Base-by-base conservation (phyloP, 1,284 basidiomycete genomes). In the Phellinidium pouzarii region DNA sequence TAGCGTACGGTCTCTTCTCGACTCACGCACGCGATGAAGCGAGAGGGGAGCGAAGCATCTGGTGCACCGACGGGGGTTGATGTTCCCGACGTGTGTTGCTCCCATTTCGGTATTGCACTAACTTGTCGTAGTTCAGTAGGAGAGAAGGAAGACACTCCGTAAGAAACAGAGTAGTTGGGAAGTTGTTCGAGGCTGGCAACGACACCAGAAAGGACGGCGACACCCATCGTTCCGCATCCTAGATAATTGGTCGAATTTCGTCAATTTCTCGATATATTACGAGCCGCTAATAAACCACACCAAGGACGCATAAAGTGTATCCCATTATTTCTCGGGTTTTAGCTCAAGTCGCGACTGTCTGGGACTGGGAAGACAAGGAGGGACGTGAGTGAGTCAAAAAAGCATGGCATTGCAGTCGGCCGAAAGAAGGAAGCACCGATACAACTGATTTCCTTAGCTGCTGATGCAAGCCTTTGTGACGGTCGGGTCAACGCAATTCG, bases 191-290 rank as follows among this genome's bases (percentile, higher is more conserved):
- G 76, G 65, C 86, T 85, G 57, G 84, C 79, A 45, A 94, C 71
- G 38, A 95, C 84, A 50, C 93, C 96, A 26, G 94, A 96, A 44
- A 96, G 80, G 66, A 99, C 81, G 55, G 96, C 94, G 59, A 98
- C 74, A 53, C 96, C 96, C 96, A 99, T 99, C 5, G 96, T 99
- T 54, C 96, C 96, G 70, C 96, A 99, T 77, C 94, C 94, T 91
- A 64, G 49, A 31, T 40, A 23, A 25, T 43, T 36, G 22, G 4
- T 26, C 27, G 8, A 14, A 29, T 52, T 51, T 43, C 48, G 34
- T 22, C 34, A 9, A 8, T 14, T 37, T 47, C 20, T 38, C 3
- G 22, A 9, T 20, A 8, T 19, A 38, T 3, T 12, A 27, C 34
- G 27, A 20, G 11, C 45, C 42, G 29, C 20, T 38, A 48, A 19